Evolutionary conservation across 2,329 filamentous ascomycete species (phyloP).

Genomic region (Fusarium tjaetaba): DNA sequence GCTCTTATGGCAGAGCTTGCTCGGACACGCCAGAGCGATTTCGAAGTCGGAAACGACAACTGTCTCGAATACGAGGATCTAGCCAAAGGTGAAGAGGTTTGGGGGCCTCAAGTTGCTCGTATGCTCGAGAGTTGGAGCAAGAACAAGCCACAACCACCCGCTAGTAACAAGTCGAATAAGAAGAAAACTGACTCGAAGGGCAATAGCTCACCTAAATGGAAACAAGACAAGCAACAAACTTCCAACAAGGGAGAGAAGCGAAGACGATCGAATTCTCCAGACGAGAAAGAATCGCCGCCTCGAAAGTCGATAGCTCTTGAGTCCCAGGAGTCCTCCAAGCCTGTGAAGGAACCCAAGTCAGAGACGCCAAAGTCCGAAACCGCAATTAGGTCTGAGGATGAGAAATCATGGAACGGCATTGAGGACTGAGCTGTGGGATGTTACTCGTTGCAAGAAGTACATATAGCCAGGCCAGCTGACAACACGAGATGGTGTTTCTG

Average conservation of each 20-base stretch:
- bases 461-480: neutral
- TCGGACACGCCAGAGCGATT: conserved; percentile 83
- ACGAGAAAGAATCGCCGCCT: conserved; percentile 36
- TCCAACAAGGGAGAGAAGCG: conserved; percentile 44
- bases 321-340: conserved; percentile 30
- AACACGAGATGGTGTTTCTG: neutral
- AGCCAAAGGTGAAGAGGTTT: conserved; percentile 78
- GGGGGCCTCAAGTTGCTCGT: conserved; percentile 76
- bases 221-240: conserved; percentile 24
- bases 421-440: conserved; percentile 45
- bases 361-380: conserved; percentile 19
- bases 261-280: conserved; percentile 42
- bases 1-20: conserved; percentile 88
- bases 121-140: conserved; percentile 58
- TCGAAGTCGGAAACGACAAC: conserved; percentile 73
- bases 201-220: conserved; percentile 16
- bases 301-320: conserved; percentile 45
- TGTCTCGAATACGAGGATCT: conserved; percentile 84
- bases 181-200: conserved; percentile 28
- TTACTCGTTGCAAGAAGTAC: neutral
- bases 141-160: conserved; percentile 31
- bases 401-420: conserved; percentile 57
- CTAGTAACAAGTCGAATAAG: conserved; percentile 39
- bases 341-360: conserved; percentile 22
- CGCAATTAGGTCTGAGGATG: conserved; percentile 48